phyloP scores from a whole-genome alignment of 345 rosid species.

The Eucalyptus paniculata region DNA sequence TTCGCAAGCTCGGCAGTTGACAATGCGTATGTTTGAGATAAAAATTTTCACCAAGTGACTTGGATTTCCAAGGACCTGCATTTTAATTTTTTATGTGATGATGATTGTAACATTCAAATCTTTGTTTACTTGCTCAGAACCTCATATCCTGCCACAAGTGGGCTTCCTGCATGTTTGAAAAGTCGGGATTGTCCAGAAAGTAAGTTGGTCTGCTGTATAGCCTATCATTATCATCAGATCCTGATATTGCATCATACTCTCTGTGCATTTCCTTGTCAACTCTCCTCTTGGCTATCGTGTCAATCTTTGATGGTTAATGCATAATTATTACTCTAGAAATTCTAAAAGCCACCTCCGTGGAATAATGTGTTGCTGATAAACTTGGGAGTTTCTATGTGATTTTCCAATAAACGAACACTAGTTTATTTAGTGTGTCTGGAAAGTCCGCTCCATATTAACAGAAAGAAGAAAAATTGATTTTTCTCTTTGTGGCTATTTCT shows the following conservation, averaged over 20 bases:
- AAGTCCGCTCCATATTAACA: neutral
- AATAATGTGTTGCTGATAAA: neutral
- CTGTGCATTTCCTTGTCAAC: neutral
- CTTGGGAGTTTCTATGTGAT: neutral
- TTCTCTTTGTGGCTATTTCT: neutral
- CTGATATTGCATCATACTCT: neutral
- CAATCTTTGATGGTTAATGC: neutral
- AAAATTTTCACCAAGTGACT: neutral
- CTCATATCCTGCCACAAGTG: neutral
- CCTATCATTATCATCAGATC: neutral
- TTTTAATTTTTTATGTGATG: neutral
- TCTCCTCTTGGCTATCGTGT: neutral
- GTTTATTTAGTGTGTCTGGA: neutral
- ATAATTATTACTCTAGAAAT: neutral
- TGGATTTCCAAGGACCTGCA: neutral
- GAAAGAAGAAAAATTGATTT: neutral
- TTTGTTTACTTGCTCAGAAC: neutral
- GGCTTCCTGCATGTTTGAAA: neutral
- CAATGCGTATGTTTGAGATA: constrained; percentile 4
- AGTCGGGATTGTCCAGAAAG: neutral
- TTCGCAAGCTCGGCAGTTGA: constrained; percentile 16
- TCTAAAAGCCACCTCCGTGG: neutral
- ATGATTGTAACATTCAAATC: neutral
- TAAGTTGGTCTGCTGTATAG: neutral
- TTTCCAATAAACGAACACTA: neutral